These are phyloP conservation scores for Helotiales sp. DNA, from an alignment of 2,329 filamentous ascomycete genomes.

Conservation along the genomic window DNA sequence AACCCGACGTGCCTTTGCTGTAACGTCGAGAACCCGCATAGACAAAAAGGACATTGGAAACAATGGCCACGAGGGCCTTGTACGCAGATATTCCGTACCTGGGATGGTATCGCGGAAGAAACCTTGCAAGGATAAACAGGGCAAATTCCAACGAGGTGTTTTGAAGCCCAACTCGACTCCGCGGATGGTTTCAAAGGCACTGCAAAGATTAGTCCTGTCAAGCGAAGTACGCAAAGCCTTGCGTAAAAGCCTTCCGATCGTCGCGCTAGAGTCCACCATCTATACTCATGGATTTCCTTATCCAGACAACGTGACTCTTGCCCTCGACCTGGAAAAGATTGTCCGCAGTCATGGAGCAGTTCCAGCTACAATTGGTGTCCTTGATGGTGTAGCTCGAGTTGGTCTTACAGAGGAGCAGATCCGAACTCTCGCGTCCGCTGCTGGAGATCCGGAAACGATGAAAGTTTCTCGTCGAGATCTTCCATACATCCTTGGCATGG, in stretches of 20 bases:
- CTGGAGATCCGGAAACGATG: conserved; percentile 65
- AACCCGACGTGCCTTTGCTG: neutral
- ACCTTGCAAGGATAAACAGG: no score
- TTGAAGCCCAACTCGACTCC: no score
- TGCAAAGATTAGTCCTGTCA: conserved; percentile 15
- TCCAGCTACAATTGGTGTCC: conserved; percentile 86
- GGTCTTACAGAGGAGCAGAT: conserved; percentile 75
- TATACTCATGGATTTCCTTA: conserved; percentile 91
- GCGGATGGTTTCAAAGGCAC: no score
- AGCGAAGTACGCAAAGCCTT: conserved; percentile 76
- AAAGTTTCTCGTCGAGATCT: conserved; percentile 90
- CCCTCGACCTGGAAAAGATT: conserved; percentile 73
- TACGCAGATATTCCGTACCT: no score
- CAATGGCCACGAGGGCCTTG: no score
- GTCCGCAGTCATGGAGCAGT: conserved; percentile 80
- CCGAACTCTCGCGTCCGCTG: conserved; percentile 62
- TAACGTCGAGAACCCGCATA: no score
- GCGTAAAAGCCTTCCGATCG: conserved; percentile 73
- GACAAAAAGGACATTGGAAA: no score
- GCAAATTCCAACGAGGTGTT: no score
- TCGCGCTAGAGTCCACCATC: conserved; percentile 93
- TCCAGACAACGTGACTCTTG: conserved; percentile 72
- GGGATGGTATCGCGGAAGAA: no score
- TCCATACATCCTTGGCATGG: conserved; percentile 75
- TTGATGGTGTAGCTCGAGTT: conserved; percentile 80